These are phyloP conservation scores for Pleurotus eryngii DNA, from an alignment of 768 basidiomycete genomes.

Conservation along the genomic window DNA sequence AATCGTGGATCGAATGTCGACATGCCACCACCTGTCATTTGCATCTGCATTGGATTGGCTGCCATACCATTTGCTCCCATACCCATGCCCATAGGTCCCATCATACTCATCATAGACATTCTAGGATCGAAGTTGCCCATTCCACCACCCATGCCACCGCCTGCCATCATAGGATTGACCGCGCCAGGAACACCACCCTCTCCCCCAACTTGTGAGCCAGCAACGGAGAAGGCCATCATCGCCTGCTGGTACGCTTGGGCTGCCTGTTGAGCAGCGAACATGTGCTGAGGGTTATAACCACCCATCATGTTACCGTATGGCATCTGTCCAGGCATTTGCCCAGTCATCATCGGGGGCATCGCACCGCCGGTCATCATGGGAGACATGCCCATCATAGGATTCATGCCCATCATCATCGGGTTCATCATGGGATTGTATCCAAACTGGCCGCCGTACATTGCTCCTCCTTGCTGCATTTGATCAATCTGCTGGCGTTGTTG, in stretches of 20 bases:
- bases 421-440: constrained; percentile 74
- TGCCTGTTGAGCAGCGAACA: constrained; percentile 84
- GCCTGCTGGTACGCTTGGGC: constrained; percentile 88
- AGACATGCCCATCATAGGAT: constrained; percentile 45
- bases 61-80: constrained; percentile 11
- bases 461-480: constrained; percentile 79
- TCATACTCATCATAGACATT: constrained; percentile 82
- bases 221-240: constrained; percentile 76
- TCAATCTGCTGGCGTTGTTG: constrained; percentile 87
- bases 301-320: constrained; percentile 60
- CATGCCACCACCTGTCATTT: constrained; percentile 54
- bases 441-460: constrained; percentile 60
- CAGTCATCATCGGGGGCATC: constrained; percentile 33
- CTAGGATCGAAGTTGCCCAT: constrained; percentile 60
- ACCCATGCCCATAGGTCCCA: constrained; percentile 30
- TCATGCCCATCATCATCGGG: constrained; percentile 63
- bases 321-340: constrained; percentile 34
- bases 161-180: constrained; percentile 55
- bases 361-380: constrained; percentile 34
- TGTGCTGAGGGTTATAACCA: constrained; percentile 66
- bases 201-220: constrained; percentile 71
- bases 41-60: constrained; percentile 37
- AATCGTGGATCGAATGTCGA: constrained; percentile 58
- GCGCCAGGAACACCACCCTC: constrained; percentile 40
- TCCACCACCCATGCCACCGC: constrained; percentile 24